A percentile compares a stretch with the other conserved stretches of the same genome.
These are phyloP conservation scores for Goffeauzyma gilvescens DNA, from an alignment of 768 basidiomycete species.

Conservation along the genomic window DNA sequence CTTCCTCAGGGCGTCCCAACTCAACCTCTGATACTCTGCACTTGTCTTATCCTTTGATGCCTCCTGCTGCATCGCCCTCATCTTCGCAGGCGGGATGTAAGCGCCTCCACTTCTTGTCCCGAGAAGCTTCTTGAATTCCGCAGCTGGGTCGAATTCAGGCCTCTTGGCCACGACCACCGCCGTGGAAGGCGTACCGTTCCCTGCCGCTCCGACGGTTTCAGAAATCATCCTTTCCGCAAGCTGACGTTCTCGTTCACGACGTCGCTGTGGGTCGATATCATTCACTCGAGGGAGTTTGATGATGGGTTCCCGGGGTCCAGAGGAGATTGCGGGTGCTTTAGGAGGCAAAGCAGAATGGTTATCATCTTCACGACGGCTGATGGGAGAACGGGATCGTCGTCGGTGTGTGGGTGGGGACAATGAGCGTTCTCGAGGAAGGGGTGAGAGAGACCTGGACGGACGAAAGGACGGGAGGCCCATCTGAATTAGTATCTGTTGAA, in stretches of 20 bases:
- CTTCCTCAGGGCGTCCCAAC: constrained; percentile 95
- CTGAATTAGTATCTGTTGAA: not conserved
- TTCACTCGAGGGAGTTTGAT: constrained; percentile 39
- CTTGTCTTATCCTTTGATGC: constrained; percentile 64
- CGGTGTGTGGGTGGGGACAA: constrained; percentile 29
- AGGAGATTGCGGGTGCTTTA: constrained; percentile 10
- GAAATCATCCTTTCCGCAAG: constrained; percentile 52
- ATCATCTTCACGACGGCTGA: constrained; percentile 9
- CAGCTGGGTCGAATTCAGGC: constrained; percentile 51
- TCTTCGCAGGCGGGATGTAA: constrained; percentile 84
- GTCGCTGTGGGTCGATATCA: constrained; percentile 60
- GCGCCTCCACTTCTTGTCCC: constrained; percentile 73
- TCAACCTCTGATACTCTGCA: constrained; percentile 76
- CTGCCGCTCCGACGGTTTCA: constrained; percentile 37
- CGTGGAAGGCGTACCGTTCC: constrained; percentile 43
- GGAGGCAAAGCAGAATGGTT: constrained; percentile 1
- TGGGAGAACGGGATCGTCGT: constrained; percentile 27
- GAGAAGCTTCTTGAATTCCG: constrained; percentile 74
- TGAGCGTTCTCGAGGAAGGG: constrained; percentile 24
- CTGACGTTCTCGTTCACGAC: constrained; percentile 59
- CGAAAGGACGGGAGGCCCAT: not conserved
- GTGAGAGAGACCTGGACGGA: constrained; percentile 22
- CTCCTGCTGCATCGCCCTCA: constrained; percentile 72
- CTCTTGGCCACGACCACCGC: constrained; percentile 33
- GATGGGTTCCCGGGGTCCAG: constrained; percentile 2